phyloP scores from a whole-genome alignment of 208 protist genomes.

The Crithidia bombi region DNA sequence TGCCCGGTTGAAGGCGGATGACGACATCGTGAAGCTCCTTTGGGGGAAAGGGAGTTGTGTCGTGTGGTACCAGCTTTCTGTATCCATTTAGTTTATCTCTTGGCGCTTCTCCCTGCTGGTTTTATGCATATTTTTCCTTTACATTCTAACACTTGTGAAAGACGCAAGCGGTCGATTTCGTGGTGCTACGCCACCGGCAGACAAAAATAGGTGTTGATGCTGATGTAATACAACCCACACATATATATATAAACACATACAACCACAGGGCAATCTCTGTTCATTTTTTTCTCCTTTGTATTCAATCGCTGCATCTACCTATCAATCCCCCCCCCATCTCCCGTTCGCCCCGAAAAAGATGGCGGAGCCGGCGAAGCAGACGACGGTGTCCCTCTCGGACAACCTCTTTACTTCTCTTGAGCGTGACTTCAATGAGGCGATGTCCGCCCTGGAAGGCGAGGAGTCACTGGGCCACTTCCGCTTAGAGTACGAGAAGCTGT shows the following conservation, averaged over 20 bases:
- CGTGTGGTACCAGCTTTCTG: too few relatives aligned
- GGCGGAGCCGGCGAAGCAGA: slow-evolving; percentile 48
- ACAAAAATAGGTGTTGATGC: neutral
- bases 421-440: slow-evolving; percentile 94
- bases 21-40: too few relatives aligned
- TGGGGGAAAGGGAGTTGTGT: too few relatives aligned
- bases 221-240: neutral
- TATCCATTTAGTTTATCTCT: too few relatives aligned
- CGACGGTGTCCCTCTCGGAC: slow-evolving; percentile 64
- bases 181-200: too few relatives aligned
- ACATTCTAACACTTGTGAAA: too few relatives aligned
- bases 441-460: slow-evolving; percentile 93
- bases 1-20: too few relatives aligned
- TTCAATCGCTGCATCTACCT: neutral
- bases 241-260: neutral
- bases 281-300: neutral
- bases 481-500: slow-evolving; percentile 98
- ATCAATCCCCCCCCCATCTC: neutral
- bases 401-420: slow-evolving; percentile 90
- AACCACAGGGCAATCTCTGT: too few relatives aligned
- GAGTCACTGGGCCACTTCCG: slow-evolving; percentile 95
- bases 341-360: slow-evolving; percentile 9
- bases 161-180: too few relatives aligned
- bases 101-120: too few relatives aligned
- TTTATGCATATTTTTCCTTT: too few relatives aligned